These are phyloP conservation scores for Phytophthora cactorum DNA, from an alignment of 352 stramenopile species.

Conservation along the genomic window DNA sequence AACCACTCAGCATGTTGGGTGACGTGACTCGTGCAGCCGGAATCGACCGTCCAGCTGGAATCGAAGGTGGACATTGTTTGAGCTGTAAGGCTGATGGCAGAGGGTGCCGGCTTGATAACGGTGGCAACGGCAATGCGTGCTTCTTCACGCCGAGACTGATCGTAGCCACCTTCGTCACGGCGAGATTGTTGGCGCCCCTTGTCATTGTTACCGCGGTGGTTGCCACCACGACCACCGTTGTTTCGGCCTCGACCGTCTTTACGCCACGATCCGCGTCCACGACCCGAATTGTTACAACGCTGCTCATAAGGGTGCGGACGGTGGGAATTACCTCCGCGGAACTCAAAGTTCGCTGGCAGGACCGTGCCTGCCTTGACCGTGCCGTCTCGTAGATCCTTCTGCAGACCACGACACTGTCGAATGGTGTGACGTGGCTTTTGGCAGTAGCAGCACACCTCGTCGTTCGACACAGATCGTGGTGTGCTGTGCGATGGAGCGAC, in stretches of 20 bases:
- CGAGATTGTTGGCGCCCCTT: neutral
- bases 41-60: neutral
- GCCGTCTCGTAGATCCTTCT: neutral
- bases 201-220: neutral
- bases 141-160: neutral
- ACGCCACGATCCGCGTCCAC: neutral
- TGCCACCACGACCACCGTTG: neutral
- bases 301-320: neutral
- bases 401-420: neutral
- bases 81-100: neutral
- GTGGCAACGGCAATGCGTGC: conserved; percentile 1
- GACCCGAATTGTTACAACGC: neutral
- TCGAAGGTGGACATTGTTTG: neutral
- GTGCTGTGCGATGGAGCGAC: neutral
- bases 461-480: neutral
- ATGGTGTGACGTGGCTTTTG: neutral
- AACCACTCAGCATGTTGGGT: neutral
- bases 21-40: neutral
- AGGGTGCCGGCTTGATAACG: neutral
- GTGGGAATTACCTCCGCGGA: neutral
- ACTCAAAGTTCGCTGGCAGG: neutral
- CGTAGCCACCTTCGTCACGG: neutral
- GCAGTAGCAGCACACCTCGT: neutral
- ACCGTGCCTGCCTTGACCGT: neutral
- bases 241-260: neutral